Conservation (phyloP, 129 eudicot species). For the Lactuca saligna region DNA sequence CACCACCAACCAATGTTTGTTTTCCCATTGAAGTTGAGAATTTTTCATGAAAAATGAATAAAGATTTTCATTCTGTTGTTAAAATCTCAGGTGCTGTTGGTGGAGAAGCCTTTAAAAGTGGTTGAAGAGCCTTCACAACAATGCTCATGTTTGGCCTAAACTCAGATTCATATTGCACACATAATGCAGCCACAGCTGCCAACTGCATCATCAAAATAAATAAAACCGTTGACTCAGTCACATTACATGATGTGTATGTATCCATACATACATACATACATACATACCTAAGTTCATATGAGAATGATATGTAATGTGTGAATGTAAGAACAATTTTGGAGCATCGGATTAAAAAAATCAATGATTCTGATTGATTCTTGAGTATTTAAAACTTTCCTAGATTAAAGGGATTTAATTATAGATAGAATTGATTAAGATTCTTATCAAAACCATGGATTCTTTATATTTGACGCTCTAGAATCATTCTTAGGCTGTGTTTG, state of each 20-base stretch:
- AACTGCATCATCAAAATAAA: conserved; percentile 43
- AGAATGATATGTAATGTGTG: too few relatives aligned
- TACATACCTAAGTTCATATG: too few relatives aligned
- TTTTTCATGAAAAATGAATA: too few relatives aligned
- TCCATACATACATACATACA: background rate
- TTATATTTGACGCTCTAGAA: too few relatives aligned
- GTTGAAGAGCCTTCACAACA: conserved; percentile 73
- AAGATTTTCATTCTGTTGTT: background rate
- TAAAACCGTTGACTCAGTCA: background rate
- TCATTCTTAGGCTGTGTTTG: too few relatives aligned
- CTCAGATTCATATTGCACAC: conserved; percentile 71
- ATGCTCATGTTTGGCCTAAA: conserved; percentile 76
- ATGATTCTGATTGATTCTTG: too few relatives aligned
- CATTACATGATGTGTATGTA: background rate
- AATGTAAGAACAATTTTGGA: too few relatives aligned
- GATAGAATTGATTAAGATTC: too few relatives aligned
- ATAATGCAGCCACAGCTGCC: conserved; percentile 80
- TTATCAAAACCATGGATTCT: too few relatives aligned
- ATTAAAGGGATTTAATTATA: too few relatives aligned
- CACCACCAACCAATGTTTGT: conserved; percentile 12
- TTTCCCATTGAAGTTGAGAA: background rate
- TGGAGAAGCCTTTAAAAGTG: conserved; percentile 49
- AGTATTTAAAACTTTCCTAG: too few relatives aligned
- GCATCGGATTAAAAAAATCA: too few relatives aligned
- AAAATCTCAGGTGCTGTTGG: conserved; percentile 38